Percentiles rank a stretch among this genome's conserved stretches.
These are phyloP conservation scores for Aphanomyces invadans DNA, from an alignment of 352 stramenopile genomes.

Conservation along the genomic window DNA sequence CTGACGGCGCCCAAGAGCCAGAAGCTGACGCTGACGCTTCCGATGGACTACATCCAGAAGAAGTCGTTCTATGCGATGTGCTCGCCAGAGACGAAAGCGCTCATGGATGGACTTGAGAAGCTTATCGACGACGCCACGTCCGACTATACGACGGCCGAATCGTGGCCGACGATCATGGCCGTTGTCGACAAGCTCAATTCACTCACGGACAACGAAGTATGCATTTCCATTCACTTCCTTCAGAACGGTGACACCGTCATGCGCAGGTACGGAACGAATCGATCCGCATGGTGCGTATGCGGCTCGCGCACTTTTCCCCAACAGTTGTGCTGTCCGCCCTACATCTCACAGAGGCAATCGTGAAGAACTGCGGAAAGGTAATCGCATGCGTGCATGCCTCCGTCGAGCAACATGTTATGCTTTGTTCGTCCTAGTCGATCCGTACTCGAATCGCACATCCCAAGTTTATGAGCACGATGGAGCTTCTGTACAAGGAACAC, in stretches of 20 bases:
- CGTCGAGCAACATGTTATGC: not conserved
- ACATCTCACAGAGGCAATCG: constrained; percentile 57
- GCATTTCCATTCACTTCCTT: no score
- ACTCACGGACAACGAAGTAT: constrained; percentile 54
- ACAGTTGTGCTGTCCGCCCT: constrained; percentile 57
- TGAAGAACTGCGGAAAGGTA: constrained; percentile 68
- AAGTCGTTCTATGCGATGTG: constrained; percentile 70
- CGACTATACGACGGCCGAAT: constrained; percentile 59
- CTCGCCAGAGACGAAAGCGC: constrained; percentile 59
- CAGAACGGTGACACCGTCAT: no score
- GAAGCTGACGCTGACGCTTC: constrained; percentile 54
- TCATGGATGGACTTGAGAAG: constrained; percentile 64
- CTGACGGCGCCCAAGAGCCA: constrained; percentile 10
- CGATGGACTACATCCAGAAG: constrained; percentile 67
- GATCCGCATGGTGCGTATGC: constrained; percentile 60
- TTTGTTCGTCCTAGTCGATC: constrained; percentile 25
- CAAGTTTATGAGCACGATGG: constrained; percentile 64
- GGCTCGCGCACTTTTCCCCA: constrained; percentile 51
- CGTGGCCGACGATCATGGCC: constrained; percentile 64
- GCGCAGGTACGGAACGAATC: constrained; percentile 53
- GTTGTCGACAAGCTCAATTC: constrained; percentile 70
- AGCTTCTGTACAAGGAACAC: constrained; percentile 67
- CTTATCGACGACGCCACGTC: constrained; percentile 59
- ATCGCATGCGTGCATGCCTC: no score
- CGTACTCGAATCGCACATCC: constrained; percentile 60